A percentile compares a stretch with the other conserved stretches of the same genome.
phyloP scores from a whole-genome alignment of 2,329 filamentous ascomycete genomes.

The Triangularia verruculosa region DNA sequence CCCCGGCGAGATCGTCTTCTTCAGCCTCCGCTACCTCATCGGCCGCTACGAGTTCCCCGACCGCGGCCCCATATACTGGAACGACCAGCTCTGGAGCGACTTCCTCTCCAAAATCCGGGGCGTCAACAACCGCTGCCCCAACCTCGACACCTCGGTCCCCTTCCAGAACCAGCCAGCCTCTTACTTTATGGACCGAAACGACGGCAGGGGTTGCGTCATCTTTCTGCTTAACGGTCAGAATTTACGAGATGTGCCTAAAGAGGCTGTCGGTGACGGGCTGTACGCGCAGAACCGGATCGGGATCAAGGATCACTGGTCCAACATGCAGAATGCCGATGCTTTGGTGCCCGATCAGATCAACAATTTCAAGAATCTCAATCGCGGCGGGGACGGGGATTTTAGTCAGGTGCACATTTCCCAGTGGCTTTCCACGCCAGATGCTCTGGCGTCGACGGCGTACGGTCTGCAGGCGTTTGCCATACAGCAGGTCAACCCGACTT shows the following conservation, averaged over 20 bases:
- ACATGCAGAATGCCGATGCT: conserved; percentile 21
- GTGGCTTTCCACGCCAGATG: conserved; percentile 33
- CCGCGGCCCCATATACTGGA: conserved; percentile 35
- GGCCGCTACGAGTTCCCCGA: conserved; percentile 37
- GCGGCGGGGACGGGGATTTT: conserved; percentile 18
- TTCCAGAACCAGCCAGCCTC: conserved; percentile 28
- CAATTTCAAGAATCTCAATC: conserved; percentile 22
- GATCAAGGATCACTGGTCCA: conserved; percentile 33
- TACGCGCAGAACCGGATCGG: conserved; percentile 29
- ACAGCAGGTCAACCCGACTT: conserved; percentile 33
- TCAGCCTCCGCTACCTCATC: conserved; percentile 43
- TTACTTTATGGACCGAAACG: conserved; percentile 34
- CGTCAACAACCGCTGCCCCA: conserved; percentile 40
- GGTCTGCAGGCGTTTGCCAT: conserved; percentile 32
- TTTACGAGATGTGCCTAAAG: conserved; percentile 20
- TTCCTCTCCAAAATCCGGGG: conserved; percentile 42
- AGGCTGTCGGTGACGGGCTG: conserved; percentile 32
- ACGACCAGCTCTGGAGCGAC: conserved; percentile 38
- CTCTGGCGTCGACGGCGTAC: conserved; percentile 28
- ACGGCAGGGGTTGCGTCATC: conserved; percentile 35
- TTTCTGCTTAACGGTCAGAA: conserved; percentile 32
- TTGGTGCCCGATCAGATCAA: conserved; percentile 21
- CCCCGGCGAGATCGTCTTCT: conserved; percentile 44
- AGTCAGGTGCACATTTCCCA: conserved; percentile 32
- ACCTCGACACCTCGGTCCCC: conserved; percentile 28